Conservation (phyloP, 140 eudicot species). For the Senecio squalidus region DNA sequence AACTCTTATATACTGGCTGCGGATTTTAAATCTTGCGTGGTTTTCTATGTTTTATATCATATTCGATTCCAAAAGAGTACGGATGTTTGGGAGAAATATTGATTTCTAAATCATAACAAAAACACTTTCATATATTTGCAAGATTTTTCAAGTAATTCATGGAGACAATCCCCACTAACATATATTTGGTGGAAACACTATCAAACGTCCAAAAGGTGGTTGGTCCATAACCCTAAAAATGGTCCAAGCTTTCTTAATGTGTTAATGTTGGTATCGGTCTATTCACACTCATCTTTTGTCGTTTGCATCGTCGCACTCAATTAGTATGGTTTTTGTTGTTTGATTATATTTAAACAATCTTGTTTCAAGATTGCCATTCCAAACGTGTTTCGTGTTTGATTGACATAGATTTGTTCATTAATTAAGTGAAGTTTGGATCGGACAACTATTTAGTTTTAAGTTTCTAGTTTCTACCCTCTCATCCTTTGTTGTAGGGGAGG, state of each 20-base stretch:
- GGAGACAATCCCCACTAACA: background rate
- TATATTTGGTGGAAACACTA: background rate
- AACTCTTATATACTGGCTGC: too few relatives aligned
- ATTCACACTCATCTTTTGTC: constrained; percentile 4
- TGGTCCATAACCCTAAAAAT: constrained; percentile 16
- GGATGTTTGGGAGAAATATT: too few relatives aligned
- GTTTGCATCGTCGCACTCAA: background rate
- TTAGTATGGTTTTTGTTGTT: background rate
- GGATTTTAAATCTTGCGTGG: too few relatives aligned
- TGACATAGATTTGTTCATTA: background rate
- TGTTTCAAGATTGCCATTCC: background rate
- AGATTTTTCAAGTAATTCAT: too few relatives aligned
- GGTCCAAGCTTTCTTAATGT: background rate
- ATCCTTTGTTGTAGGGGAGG: background rate
- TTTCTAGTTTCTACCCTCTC: background rate
- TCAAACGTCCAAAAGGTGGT: background rate
- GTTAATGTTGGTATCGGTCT: constrained; percentile 3
- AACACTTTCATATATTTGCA: background rate
- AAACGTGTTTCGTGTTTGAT: background rate
- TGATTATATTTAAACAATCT: background rate
- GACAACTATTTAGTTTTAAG: background rate
- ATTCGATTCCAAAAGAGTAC: too few relatives aligned
- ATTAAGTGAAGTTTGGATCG: background rate
- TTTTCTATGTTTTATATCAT: too few relatives aligned
- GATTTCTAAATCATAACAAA: background rate